A percentile compares a stretch with the other conserved stretches of the same genome.
These are phyloP conservation scores for Fusarium buxicola DNA, from an alignment of 2,329 filamentous ascomycete genomes.

Conservation along the genomic window DNA sequence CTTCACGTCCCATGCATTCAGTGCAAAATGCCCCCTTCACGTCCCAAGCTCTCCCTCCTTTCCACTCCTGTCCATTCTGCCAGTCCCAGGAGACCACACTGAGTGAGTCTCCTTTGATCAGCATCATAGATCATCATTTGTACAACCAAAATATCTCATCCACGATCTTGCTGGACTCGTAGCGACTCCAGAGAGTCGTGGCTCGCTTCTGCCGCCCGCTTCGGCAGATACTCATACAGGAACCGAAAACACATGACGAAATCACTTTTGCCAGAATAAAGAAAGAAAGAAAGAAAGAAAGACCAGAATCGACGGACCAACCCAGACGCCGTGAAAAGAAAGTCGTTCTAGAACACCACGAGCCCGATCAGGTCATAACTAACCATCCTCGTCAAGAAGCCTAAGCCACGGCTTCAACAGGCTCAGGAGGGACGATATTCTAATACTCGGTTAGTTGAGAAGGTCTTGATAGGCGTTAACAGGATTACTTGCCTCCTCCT, in stretches of 20 bases:
- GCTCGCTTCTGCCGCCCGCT: slow-evolving; percentile 30
- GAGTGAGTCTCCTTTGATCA: slow-evolving; percentile 19
- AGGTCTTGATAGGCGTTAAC: not conserved
- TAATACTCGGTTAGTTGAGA: slow-evolving; percentile 29
- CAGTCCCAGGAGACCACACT: not conserved
- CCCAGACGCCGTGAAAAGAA: slow-evolving; percentile 45
- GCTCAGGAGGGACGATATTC: slow-evolving; percentile 48
- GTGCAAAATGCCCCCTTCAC: slow-evolving; percentile 24
- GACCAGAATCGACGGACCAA: slow-evolving; percentile 41
- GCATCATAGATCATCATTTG: slow-evolving; percentile 37
- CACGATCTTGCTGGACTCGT: slow-evolving; percentile 26
- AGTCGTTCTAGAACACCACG: slow-evolving; percentile 41
- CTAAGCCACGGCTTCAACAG: slow-evolving; percentile 54
- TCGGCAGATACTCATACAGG: slow-evolving; percentile 47
- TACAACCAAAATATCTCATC: slow-evolving; percentile 39
- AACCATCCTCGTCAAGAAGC: slow-evolving; percentile 11
- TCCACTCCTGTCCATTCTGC: slow-evolving; percentile 22
- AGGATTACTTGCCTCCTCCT: slow-evolving; percentile 52
- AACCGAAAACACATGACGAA: slow-evolving; percentile 36
- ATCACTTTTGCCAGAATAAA: slow-evolving; percentile 44
- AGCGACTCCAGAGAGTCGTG: slow-evolving; percentile 25
- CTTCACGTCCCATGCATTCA: slow-evolving; percentile 24
- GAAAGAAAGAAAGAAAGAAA: slow-evolving; percentile 34
- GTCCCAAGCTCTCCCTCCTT: slow-evolving; percentile 23
- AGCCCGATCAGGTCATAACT: slow-evolving; percentile 21